Percentiles rank a stretch among this genome's conserved stretches.
These are phyloP conservation scores for Bryoerythrophyllum caledonicum DNA, from an alignment of 225 moss, liverwort and hornwort species.

Conservation along the genomic window DNA sequence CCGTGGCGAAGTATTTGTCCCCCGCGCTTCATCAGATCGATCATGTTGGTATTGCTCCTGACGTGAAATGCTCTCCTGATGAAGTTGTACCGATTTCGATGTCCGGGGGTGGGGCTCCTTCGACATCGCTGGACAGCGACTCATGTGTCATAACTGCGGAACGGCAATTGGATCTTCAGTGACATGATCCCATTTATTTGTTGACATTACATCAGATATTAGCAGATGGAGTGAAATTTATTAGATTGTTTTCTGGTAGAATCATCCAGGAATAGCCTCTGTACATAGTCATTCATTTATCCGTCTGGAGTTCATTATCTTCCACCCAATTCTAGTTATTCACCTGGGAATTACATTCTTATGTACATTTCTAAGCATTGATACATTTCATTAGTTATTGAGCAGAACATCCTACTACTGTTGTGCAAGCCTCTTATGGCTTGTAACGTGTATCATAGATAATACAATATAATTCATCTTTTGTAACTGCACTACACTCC, in stretches of 20 bases:
- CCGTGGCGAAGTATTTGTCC: conserved; percentile 96
- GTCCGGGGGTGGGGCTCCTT: conserved; percentile 15
- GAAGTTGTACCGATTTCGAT: conserved; percentile 40
- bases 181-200: conserved; percentile 40
- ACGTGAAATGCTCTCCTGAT: conserved; percentile 82
- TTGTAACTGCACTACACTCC: neutral
- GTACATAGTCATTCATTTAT: conserved; percentile 57
- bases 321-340: conserved; percentile 22
- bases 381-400: conserved; percentile 19
- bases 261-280: conserved; percentile 12
- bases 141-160: conserved; percentile 77
- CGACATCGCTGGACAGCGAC: conserved; percentile 57
- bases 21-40: conserved; percentile 91
- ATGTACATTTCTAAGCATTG: conserved; percentile 49
- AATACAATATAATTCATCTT: neutral
- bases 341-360: conserved; percentile 42
- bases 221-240: conserved; percentile 12
- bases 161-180: conserved; percentile 67
- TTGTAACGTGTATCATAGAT: conserved; percentile 22
- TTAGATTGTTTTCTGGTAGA: conserved; percentile 24
- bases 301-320: conserved; percentile 28
- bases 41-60: conserved; percentile 87
- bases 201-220: conserved; percentile 33
- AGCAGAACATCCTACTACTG: neutral
- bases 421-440: conserved; percentile 23